These are phyloP conservation scores for Ceratorhiza oryzae-sativae DNA, from an alignment of 1,284 basidiomycete genomes.

Conservation along the genomic window DNA sequence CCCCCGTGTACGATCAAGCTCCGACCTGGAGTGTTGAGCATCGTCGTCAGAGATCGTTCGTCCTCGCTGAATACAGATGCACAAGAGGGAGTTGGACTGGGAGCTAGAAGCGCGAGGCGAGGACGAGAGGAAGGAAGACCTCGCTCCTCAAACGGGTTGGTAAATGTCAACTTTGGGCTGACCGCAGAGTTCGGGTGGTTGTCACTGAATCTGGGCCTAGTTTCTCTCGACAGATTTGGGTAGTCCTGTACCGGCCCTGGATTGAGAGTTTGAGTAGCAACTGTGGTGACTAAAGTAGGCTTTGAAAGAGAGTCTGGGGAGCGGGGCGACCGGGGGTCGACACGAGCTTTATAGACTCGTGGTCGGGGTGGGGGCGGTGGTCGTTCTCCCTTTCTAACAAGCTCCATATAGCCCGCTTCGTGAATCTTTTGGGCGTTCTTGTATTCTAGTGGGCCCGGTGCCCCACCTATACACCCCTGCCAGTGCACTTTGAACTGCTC, in stretches of 20 bases:
- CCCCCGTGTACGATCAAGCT: not conserved
- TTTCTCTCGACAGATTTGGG: no score
- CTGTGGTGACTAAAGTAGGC: no score
- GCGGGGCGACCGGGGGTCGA: no score
- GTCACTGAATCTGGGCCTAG: not conserved
- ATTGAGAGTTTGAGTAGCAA: no score
- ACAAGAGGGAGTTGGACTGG: not conserved
- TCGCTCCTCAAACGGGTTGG: not conserved
- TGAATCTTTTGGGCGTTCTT: not conserved
- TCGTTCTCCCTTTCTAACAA: not conserved
- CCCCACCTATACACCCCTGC: not conserved
- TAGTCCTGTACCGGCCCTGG: no score
- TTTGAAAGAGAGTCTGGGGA: no score
- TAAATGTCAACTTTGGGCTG: not conserved
- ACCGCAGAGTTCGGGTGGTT: not conserved
- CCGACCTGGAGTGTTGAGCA: not conserved
- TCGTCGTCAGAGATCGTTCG: not conserved
- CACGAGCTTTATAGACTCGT: not conserved
- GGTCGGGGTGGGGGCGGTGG: not conserved
- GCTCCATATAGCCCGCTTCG: not conserved
- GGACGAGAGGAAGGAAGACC: not conserved
- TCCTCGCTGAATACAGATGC: not conserved
- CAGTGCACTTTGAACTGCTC: not conserved
- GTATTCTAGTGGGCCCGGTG: not conserved
- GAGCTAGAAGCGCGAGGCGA: not conserved